A percentile compares a stretch with the other conserved stretches of the same genome.
Conservation (phyloP, 495 filamentous ascomycete genomes). For the Penicillium mononematosum region DNA sequence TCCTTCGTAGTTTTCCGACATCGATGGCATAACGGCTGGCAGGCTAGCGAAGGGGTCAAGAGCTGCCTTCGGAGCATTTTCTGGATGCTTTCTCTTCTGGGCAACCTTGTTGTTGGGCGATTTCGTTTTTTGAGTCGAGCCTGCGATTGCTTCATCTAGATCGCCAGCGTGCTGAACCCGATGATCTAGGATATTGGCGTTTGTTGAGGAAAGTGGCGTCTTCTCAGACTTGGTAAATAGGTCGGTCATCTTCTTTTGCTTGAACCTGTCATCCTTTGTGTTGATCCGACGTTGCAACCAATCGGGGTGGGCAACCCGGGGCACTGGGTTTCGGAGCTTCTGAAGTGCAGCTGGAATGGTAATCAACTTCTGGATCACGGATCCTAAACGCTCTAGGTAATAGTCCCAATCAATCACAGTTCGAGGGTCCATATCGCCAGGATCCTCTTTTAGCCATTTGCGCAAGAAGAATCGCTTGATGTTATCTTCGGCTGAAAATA, state of each 20-base stretch:
- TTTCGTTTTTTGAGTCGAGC: conserved; percentile 67
- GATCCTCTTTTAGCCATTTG: conserved; percentile 95
- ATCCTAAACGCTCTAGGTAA: conserved; percentile 90
- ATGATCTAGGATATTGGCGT: conserved; percentile 64
- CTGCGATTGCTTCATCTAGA: conserved; percentile 79
- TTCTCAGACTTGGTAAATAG: conserved; percentile 80
- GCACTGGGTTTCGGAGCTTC: conserved; percentile 91
- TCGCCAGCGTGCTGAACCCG: conserved; percentile 59
- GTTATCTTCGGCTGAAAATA: conserved; percentile 88
- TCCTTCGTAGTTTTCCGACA: conserved; percentile 80
- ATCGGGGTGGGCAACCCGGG: conserved; percentile 88
- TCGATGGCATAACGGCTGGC: conserved; percentile 80
- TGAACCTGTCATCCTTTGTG: conserved; percentile 91
- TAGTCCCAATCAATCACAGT: conserved; percentile 93
- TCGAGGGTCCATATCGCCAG: conserved; percentile 86
- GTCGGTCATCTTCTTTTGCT: conserved; percentile 98
- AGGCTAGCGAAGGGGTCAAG: conserved; percentile 80
- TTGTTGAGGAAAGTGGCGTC: conserved; percentile 68
- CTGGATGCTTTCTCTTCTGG: conserved; percentile 83
- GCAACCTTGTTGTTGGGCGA: conserved; percentile 61
- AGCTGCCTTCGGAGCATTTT: conserved; percentile 58
- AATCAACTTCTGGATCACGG: conserved; percentile 97
- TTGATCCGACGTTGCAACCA: conserved; percentile 94
- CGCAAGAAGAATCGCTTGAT: conserved; percentile 87
- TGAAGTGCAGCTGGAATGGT: conserved; percentile 96